Evolutionary conservation across 805 yeast species (phyloP), one percentile per base, ranked within the genome.

Genomic region (Ogataea saltuana): DNA sequence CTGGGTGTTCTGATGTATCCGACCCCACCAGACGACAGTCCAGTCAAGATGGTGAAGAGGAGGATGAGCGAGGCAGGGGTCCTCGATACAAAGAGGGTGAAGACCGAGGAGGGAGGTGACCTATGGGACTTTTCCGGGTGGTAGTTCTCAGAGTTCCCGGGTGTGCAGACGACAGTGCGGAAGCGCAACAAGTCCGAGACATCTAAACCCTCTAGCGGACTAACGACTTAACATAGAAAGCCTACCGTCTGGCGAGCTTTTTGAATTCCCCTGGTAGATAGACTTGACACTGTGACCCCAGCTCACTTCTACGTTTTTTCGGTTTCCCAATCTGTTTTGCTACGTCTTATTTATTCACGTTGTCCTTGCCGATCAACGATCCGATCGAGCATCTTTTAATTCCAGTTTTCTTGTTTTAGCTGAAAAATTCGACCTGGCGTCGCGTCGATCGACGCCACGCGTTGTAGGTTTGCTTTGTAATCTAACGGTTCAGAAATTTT

Each of bases 21-120:
- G 25, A 64, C 71, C 2, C 70, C 71, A 4, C 71, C 70, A 4
- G 68, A 63, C 35, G 70, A 65, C 3, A 37, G 40, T 7, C 45
- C 39, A 16, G 20, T 22, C 25, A 13, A 39, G 21, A 18, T 28
- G 26, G 18, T 17, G 13, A 42, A 46, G 33, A 43, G 54, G 25
- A 44, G 41, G 18, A 18, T 18, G 21, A 41, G 39, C 25, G 55
- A 47, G 9, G 33, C 32, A 11, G 45, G 27, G 10, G 33, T 28
- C 12, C 6, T 12, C 13, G 54, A 45, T 12, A 26, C 32, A 11
- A 54, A 56, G 50, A 54, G 50, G 46, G 21, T 47, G 23, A 51
- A 46, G 39, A 41, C 48, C 2, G 51, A 48, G 15, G 46, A 46
- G n/a, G 35, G 20, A n/a, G 46, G 39, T n/a, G 38, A 37, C 11